phyloP scores from a whole-genome alignment of 73 alveolate species.

The Paramecium primaurelia region DNA sequence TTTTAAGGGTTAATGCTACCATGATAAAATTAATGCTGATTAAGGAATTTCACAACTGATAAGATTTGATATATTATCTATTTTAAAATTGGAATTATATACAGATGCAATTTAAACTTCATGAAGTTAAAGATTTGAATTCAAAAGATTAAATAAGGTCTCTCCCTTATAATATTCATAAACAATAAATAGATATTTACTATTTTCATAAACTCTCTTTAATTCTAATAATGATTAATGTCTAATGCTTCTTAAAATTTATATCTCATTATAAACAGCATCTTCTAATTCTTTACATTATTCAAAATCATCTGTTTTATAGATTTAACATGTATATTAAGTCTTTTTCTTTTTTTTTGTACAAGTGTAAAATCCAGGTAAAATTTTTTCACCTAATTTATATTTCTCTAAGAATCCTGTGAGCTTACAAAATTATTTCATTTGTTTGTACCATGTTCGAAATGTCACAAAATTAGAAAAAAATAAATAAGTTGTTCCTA shows the following conservation, averaged over 20 bases:
- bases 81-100: background rate
- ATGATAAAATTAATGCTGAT: slow-evolving; percentile 20
- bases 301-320: slow-evolving; percentile 27
- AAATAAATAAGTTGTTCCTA: background rate
- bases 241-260: background rate
- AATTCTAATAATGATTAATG: background rate
- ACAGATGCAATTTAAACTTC: slow-evolving; percentile 43
- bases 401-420: slow-evolving; percentile 31
- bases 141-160: background rate
- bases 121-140: slow-evolving; percentile 5
- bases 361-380: slow-evolving; percentile 19
- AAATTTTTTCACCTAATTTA: slow-evolving; percentile 1
- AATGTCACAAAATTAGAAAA: background rate
- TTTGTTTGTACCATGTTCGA: background rate
- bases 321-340: slow-evolving; percentile 1
- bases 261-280: slow-evolving; percentile 28
- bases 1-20: slow-evolving; percentile 29
- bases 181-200: slow-evolving; percentile 9
- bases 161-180: slow-evolving; percentile 36
- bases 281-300: slow-evolving; percentile 33
- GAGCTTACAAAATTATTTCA: slow-evolving; percentile 12
- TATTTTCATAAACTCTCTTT: slow-evolving; percentile 17
- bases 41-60: background rate
- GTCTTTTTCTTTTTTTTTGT: slow-evolving; percentile 22
- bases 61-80: slow-evolving; percentile 24